Percentiles rank a stretch among this genome's conserved stretches.
Conservation (phyloP, 2,329 filamentous ascomycete species). For the Neocucurbitaria cava region DNA sequence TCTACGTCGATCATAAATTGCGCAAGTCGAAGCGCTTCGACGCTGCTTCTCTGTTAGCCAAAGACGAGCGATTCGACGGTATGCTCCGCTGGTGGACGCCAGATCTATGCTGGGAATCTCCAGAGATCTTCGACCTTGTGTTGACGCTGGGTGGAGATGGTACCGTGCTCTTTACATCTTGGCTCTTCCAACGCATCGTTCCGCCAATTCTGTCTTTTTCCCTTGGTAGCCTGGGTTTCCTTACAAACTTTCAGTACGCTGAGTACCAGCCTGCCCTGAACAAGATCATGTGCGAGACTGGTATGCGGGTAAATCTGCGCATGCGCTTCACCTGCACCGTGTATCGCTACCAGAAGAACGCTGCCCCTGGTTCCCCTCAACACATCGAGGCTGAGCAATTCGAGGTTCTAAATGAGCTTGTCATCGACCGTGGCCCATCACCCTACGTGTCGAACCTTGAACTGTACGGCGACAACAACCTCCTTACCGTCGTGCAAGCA, state of each 20-base stretch:
- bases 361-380: constrained; percentile 63
- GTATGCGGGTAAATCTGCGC: constrained; percentile 95
- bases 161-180: constrained; percentile 86
- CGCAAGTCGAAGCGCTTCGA: constrained; percentile 88
- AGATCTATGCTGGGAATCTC: constrained; percentile 90
- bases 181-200: constrained; percentile 90
- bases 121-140: constrained; percentile 95
- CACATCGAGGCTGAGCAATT: constrained; percentile 90
- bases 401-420: constrained; percentile 96
- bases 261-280: constrained; percentile 87
- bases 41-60: constrained; percentile 71
- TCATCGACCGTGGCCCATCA: constrained; percentile 95
- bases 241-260: constrained; percentile 87
- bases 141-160: constrained; percentile 86
- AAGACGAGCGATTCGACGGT: constrained; percentile 76
- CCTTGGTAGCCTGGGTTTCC: constrained; percentile 83
- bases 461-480: constrained; percentile 92
- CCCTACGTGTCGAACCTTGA: constrained; percentile 97
- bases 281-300: constrained; percentile 88
- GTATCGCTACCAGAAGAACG: constrained; percentile 68
- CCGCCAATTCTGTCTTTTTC: constrained; percentile 86
- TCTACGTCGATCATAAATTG: constrained; percentile 97
- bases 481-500: constrained; percentile 93
- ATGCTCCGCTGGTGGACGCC: constrained; percentile 98
- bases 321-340: constrained; percentile 99